Percentiles rank a stretch among this genome's conserved stretches.
phyloP scores from a whole-genome alignment of 2,329 filamentous ascomycete species.

The Talaromyces atroroseus region DNA sequence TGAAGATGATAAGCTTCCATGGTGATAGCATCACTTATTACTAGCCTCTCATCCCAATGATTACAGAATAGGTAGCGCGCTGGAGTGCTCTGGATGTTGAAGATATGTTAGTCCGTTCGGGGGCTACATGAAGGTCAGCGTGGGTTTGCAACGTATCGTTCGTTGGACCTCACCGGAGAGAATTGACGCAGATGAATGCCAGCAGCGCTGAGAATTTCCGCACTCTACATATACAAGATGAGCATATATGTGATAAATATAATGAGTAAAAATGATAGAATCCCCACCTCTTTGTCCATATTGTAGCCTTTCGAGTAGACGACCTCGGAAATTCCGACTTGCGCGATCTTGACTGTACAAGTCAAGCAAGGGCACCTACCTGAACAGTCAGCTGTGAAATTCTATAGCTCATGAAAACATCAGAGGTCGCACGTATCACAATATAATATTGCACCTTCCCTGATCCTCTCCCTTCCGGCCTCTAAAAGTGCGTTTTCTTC shows the following conservation, averaged over 20 bases:
- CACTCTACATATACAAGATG: conserved; percentile 48
- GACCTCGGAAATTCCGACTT: conserved; percentile 92
- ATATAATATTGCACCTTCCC: conserved; percentile 77
- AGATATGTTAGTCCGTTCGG: conserved; percentile 61
- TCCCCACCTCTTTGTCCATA: conserved; percentile 68
- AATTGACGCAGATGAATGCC: conserved; percentile 85
- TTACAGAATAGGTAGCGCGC: conserved; percentile 4
- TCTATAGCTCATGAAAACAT: not conserved
- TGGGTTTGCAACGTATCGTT: not conserved
- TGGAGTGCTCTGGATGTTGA: conserved; percentile 28
- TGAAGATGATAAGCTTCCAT: not conserved
- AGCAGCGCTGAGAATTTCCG: conserved; percentile 73
- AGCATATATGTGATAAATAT: conserved; percentile 5
- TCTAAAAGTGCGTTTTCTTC: conserved; percentile 96
- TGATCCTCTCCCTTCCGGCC: conserved; percentile 83
- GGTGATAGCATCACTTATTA: not conserved
- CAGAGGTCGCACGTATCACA: conserved; percentile 63
- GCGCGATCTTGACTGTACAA: conserved; percentile 96
- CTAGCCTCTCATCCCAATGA: not conserved
- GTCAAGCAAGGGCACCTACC: conserved; percentile 81
- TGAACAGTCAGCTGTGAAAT: conserved; percentile 8
- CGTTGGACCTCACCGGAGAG: conserved; percentile 56
- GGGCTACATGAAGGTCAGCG: conserved; percentile 41
- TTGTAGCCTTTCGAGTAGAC: conserved; percentile 92
- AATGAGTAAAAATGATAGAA: not conserved